These are phyloP conservation scores for Melastoma candidum DNA, from an alignment of 441 rosid species.

Conservation along the genomic window DNA sequence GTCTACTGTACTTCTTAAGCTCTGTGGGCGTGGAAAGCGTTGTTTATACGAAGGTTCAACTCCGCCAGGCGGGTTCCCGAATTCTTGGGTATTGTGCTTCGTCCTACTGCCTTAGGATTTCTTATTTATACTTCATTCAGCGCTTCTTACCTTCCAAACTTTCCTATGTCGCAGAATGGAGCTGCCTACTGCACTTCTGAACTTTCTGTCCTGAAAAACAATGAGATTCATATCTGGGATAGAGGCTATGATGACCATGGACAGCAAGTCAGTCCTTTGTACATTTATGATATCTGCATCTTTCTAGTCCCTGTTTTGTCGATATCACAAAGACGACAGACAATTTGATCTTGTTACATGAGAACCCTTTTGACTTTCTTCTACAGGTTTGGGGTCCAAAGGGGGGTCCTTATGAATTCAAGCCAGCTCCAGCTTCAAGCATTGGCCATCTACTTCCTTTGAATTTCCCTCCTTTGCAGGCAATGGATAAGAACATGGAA, in stretches of 20 bases:
- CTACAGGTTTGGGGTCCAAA: conserved; percentile 80
- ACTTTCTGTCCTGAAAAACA: conserved; percentile 60
- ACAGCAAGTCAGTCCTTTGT: conserved; percentile 47
- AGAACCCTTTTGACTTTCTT: neutral
- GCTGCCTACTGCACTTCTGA: conserved; percentile 52
- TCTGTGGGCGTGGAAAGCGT: conserved; percentile 80
- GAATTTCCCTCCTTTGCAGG: conserved; percentile 40
- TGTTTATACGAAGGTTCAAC: conserved; percentile 87
- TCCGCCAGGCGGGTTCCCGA: conserved; percentile 78
- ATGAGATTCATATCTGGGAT: conserved; percentile 82
- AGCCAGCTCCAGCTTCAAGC: conserved; percentile 62
- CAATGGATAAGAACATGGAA: conserved; percentile 58
- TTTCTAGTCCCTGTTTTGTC: neutral
- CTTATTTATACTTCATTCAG: neutral
- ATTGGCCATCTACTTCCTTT: conserved; percentile 43
- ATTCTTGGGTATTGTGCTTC: conserved; percentile 62
- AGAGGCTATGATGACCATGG: conserved; percentile 68
- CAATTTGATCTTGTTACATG: conserved; percentile 2
- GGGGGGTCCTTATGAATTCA: conserved; percentile 81
- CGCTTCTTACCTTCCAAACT: neutral
- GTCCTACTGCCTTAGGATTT: conserved; percentile 2
- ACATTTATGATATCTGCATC: neutral
- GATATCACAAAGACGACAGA: neutral
- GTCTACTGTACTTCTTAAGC: conserved; percentile 69
- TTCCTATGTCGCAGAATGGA: conserved; percentile 31